Evolutionary conservation across 176 grass and related monocot species (phyloP), one percentile per base, ranked within the genome.

Genomic region (Coix lacrymajobi): DNA sequence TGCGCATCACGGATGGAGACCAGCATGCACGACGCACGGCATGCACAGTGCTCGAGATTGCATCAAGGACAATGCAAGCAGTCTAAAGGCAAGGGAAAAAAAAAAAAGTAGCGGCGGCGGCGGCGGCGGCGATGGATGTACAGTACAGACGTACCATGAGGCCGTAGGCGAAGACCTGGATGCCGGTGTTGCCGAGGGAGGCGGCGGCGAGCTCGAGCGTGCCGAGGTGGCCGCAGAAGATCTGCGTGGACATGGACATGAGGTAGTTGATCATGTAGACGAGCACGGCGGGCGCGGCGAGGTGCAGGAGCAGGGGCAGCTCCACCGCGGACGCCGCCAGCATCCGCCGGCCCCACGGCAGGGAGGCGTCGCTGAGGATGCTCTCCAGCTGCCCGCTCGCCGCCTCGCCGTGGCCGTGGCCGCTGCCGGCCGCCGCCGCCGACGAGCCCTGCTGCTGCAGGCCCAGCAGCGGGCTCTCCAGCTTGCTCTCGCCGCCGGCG

Each of bases 151-250:
- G 34, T 94, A 94, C 92, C 92, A 94, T 85, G 84, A 94, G 84
- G 6, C 92, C 92, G 60, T 90, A 94, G 1, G 92, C 92, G 85
- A 94, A 92, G 61, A 94, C 67, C 83, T 94, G 92, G 82, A 94
- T 92, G 78, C 92, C 89, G 44, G 48, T 85, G 89, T 92, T 94
- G 9, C 92, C 92, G 8, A 94, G 89, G 9, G 92, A 91, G 14
- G 92, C 71, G 40, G 92, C 89, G 61, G 92, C 92, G 20, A 94
- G 87, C 89, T 94, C 87, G 33, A 92, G 87, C 49, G 77, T 92
- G 76, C 92, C 92, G 39, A 94, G 84, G 30, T 94, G 92, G 4
- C 92, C 92, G 7, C 61, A 92, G 58, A 94, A 88, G 29, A 91
- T 94, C 62, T 87, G 89, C 26, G 92, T 91, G 22, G 92, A 86